Evolutionary conservation across 768 basidiomycete genomes (phyloP).

Genomic region (Auricularia auricula-judae): DNA sequence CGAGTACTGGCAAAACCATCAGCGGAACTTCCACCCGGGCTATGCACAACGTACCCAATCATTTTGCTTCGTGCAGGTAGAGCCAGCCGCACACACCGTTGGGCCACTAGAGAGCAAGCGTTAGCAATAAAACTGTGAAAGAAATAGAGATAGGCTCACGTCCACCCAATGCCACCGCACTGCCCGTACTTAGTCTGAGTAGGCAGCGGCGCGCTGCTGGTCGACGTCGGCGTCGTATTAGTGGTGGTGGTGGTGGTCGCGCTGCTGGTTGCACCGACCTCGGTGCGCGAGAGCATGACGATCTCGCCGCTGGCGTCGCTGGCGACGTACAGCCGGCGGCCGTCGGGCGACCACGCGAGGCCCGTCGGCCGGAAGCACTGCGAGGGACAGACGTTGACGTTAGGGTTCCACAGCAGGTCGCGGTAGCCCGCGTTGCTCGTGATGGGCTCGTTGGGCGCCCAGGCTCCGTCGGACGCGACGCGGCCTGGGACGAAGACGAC

Average conservation of each 20-base stretch:
- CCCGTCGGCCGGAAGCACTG: conserved; percentile 6
- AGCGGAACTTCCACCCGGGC: neutral
- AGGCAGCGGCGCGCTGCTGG: neutral
- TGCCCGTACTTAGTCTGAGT: neutral
- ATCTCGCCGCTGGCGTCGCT: neutral
- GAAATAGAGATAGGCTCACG: neutral
- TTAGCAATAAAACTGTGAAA: no score
- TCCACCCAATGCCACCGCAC: neutral
- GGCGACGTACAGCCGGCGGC: neutral
- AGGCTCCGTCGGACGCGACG: neutral
- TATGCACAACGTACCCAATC: neutral
- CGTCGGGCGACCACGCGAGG: neutral
- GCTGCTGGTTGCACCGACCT: neutral
- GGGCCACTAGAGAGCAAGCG: neutral
- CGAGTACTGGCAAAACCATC: neutral
- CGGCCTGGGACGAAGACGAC: neutral
- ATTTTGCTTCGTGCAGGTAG: neutral
- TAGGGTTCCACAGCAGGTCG: neutral
- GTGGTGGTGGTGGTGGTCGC: neutral
- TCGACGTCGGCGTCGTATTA: neutral
- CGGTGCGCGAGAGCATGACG: neutral
- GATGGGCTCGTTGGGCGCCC: neutral
- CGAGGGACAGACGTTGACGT: conserved; percentile 2
- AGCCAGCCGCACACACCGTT: neutral
- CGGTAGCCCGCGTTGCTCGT: conserved; percentile 1